Evolutionary conservation across 768 basidiomycete species (phyloP), one percentile per base, ranked within the genome.

Genomic region (Macrocybe gigantea): DNA sequence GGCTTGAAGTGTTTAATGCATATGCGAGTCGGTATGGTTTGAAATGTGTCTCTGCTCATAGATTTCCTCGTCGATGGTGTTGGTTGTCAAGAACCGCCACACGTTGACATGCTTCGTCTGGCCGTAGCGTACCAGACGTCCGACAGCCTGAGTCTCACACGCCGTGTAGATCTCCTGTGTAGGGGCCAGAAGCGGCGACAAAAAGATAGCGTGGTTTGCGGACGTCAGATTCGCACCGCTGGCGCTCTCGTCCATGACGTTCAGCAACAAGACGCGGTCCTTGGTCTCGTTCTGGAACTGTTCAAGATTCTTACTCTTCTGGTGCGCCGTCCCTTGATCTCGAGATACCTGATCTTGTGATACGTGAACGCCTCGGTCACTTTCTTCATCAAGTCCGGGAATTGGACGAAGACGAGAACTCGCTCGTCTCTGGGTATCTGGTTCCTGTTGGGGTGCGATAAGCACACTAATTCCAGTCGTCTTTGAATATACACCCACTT

Each of bases 161-260:
- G 90, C 88, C 38, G 83, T 80, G 60, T 95, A 96, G 40, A 87
- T 84, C 64, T 93, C 85, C 62, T 88, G 81, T 13, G 83, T 79
- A 7, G 79, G 77, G 0, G 92, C 83, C 34, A 94, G 84, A 35
- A 97, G 75, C 7, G 94, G 94, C 7, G 91, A 93, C 47, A 97
- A 72, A 75, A 97, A 97, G 62, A 96, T 85, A 34, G 92, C 93
- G 60, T 94, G 92, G 65, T 93, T 97, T 13, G 94, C 94, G 33
- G 80, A 82, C 3, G 93, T 96, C 61, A 97, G 68, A 63, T 97
- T 97, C 54, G 88, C 88, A 38, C 91, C 91, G 50, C 88, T 89
- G n/a, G 91, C 89, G 52, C 89, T 93, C 66, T 94, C 92, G 64
- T 95, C 92, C 81, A 89, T 93, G 53, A 95, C 88, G 56, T 92